Percentiles rank a stretch among this genome's conserved stretches.
These are phyloP conservation scores for Polyrhizophydium stewartii DNA, from an alignment of 371 early-diverging fungal genomes.

Conservation along the genomic window DNA sequence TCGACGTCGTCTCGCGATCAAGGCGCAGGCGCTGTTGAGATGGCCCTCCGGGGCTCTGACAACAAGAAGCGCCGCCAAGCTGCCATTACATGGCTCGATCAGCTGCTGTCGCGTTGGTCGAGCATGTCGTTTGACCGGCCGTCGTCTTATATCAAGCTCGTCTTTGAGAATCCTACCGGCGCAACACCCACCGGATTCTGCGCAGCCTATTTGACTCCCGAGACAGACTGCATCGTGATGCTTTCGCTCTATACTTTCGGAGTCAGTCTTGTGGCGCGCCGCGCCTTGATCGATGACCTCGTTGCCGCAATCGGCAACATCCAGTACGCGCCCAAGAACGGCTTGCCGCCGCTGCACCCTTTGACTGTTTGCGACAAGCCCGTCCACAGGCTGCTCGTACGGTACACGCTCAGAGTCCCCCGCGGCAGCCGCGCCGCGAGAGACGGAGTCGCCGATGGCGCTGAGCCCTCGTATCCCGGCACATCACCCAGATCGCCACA, in stretches of 20 bases:
- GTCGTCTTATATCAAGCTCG: slow-evolving; percentile 26
- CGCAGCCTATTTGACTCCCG: slow-evolving; percentile 23
- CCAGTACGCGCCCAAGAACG: slow-evolving; percentile 4
- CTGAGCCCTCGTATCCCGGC: too few relatives aligned
- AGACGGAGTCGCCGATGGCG: too few relatives aligned
- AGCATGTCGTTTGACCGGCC: too few relatives aligned
- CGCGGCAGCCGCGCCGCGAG: too few relatives aligned
- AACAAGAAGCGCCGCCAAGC: slow-evolving; percentile 20
- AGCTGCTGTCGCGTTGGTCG: too few relatives aligned
- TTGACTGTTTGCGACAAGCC: slow-evolving; percentile 46
- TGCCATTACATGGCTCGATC: too few relatives aligned
- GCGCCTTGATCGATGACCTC: slow-evolving; percentile 29
- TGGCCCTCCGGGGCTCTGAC: neutral
- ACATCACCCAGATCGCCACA: neutral
- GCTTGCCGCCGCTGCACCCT: slow-evolving; percentile 17
- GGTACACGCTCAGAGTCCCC: slow-evolving; percentile 37
- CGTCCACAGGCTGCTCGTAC: slow-evolving; percentile 39
- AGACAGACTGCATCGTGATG: slow-evolving; percentile 34
- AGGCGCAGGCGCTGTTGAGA: slow-evolving; percentile 7
- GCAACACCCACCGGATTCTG: slow-evolving; percentile 32
- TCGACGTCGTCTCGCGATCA: slow-evolving; percentile 18
- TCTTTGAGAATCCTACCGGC: neutral
- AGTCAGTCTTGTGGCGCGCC: slow-evolving; percentile 23
- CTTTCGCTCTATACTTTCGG: slow-evolving; percentile 47
- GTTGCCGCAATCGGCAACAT: slow-evolving; percentile 14